Percentiles rank a stretch among this genome's conserved stretches.
Conservation (phyloP, 2,329 filamentous ascomycete species). For the Pseudogymnoascus sp. region DNA sequence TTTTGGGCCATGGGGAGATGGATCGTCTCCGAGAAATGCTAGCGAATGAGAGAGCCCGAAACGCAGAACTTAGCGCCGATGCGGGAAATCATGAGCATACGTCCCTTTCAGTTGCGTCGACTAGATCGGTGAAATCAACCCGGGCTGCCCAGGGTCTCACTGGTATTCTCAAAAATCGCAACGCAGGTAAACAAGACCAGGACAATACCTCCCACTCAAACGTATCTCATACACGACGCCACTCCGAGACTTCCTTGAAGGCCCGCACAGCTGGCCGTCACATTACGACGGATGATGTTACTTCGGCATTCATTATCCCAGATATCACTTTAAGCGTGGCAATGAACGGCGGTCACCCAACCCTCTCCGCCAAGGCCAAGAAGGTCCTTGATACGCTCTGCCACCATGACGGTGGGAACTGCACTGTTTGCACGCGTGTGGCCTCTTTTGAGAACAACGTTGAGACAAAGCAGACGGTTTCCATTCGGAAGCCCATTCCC, state of each 20-base stretch:
- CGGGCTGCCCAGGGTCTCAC: neutral
- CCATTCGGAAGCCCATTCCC: constrained; percentile 55
- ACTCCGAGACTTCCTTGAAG: constrained; percentile 25
- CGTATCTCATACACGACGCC: constrained; percentile 17
- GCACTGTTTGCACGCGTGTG: constrained; percentile 49
- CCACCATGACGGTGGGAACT: constrained; percentile 48
- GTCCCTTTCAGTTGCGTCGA: neutral
- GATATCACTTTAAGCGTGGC: constrained; percentile 46
- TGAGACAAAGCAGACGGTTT: constrained; percentile 45
- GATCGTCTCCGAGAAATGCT: constrained; percentile 11
- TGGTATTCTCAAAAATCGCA: constrained; percentile 11
- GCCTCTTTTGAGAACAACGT: constrained; percentile 32
- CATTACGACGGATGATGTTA: constrained; percentile 44
- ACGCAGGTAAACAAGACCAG: neutral
- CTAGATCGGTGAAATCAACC: neutral
- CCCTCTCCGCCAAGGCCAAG: constrained; percentile 44
- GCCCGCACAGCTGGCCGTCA: constrained; percentile 25
- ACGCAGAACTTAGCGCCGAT: neutral
- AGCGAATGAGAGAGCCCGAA: constrained; percentile 6
- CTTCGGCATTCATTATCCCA: constrained; percentile 50
- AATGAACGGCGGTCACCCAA: constrained; percentile 32
- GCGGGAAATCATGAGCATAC: neutral
- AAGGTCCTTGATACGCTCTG: constrained; percentile 46
- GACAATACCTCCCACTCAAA: constrained; percentile 5
- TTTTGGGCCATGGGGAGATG: constrained; percentile 11